Percentiles rank a stretch among this genome's conserved stretches.
Evolutionary conservation across 2,329 filamentous ascomycete species (phyloP).

Genomic region (Phymatotrichopsis omnivora): DNA sequence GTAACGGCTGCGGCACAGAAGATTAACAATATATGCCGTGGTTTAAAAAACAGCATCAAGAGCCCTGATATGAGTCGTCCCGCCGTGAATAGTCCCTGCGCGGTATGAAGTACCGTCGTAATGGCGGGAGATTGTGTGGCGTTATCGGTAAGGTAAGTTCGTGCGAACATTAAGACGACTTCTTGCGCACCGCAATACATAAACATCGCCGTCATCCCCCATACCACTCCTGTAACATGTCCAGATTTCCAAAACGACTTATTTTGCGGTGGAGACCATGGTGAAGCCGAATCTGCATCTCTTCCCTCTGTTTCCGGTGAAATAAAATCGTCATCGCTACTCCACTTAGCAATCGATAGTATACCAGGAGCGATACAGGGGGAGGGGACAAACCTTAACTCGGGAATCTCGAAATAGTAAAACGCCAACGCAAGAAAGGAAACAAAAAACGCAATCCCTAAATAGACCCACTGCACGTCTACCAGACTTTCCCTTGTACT

Average conservation of each 20-base stretch:
- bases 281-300: no score
- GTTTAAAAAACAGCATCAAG: slow-evolving; percentile 56
- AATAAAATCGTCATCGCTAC: no score
- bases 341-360: slow-evolving; percentile 38
- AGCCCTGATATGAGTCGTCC: slow-evolving; percentile 59
- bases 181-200: slow-evolving; percentile 14
- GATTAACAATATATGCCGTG: slow-evolving; percentile 59
- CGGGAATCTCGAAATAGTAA: slow-evolving; percentile 43
- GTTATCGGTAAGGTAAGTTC: slow-evolving; percentile 5
- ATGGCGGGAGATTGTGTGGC: background rate
- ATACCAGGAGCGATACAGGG: slow-evolving; percentile 47
- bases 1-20: no score
- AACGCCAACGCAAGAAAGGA: slow-evolving; percentile 57
- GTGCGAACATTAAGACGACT: slow-evolving; percentile 9
- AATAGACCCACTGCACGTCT: slow-evolving; percentile 69
- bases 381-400: slow-evolving; percentile 21
- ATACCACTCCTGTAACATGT: slow-evolving; percentile 4
- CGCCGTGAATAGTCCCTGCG: slow-evolving; percentile 60
- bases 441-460: slow-evolving; percentile 68
- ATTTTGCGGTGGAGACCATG: no score
- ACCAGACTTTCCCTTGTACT: slow-evolving; percentile 47
- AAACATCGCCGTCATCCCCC: slow-evolving; percentile 8
- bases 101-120: slow-evolving; percentile 32
- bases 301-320: no score
- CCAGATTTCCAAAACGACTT: slow-evolving; percentile 6